These are phyloP conservation scores for Wickerhamiella lipophila DNA, from an alignment of 805 yeast species.

Conservation along the genomic window DNA sequence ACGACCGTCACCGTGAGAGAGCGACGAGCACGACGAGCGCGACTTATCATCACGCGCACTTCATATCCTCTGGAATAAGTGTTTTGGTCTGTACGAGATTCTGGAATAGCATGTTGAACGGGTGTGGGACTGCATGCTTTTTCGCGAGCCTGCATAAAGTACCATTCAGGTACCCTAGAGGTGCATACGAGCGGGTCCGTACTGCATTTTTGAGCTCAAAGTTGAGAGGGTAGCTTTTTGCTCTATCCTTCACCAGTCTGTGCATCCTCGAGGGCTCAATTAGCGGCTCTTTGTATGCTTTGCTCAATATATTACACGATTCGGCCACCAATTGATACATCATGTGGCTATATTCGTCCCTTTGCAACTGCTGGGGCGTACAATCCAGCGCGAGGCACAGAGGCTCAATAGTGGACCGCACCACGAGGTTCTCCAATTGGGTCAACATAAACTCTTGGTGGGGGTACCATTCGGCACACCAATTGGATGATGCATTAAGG, in stretches of 20 bases:
- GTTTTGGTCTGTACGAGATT: not conserved
- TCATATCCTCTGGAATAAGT: not conserved
- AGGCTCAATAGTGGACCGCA: not conserved
- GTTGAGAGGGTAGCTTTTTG: not conserved
- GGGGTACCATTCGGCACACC: not conserved
- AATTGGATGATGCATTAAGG: not conserved
- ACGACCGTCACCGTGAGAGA: no score
- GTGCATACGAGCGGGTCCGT: not conserved
- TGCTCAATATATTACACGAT: conserved; percentile 21
- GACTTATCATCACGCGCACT: no score
- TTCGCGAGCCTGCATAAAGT: not conserved
- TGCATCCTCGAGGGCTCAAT: not conserved
- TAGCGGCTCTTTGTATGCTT: not conserved
- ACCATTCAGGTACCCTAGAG: not conserved
- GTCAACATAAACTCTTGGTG: not conserved
- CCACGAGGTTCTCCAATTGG: conserved; percentile 8
- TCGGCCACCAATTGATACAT: conserved; percentile 5
- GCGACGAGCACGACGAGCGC: no score
- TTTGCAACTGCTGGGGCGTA: not conserved
- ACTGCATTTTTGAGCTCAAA: not conserved
- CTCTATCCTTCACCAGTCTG: not conserved
- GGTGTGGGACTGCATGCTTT: not conserved
- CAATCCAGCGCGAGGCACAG: conserved; percentile 3
- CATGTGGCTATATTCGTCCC: not conserved
- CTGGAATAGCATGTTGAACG: not conserved